Percentiles rank a stretch among this genome's conserved stretches.
Evolutionary conservation across 2,329 filamentous ascomycete species (phyloP).

Genomic region (Pseudogymnoascus sp.): DNA sequence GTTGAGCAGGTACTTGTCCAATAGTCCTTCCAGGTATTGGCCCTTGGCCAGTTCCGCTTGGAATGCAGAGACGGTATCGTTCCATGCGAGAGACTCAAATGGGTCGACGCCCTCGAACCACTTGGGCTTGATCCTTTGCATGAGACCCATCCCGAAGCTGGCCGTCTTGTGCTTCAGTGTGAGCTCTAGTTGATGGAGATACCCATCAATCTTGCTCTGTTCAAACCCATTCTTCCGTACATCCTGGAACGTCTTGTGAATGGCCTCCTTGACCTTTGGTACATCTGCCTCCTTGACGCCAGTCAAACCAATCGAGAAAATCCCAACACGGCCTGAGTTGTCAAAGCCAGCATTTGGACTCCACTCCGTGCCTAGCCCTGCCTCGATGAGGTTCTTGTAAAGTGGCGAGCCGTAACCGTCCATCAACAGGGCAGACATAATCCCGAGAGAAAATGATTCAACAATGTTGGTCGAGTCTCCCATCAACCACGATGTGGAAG

Average conservation of each 20-base stretch:
- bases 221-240: conserved; percentile 74
- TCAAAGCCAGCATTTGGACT: conserved; percentile 94
- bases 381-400: conserved; percentile 81
- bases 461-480: conserved; percentile 74
- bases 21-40: conserved; percentile 72
- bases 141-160: conserved; percentile 83
- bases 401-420: conserved; percentile 94
- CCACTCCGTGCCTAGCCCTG: conserved; percentile 84
- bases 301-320: conserved; percentile 85
- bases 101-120: conserved; percentile 97
- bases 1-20: conserved; percentile 86
- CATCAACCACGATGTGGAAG: conserved; percentile 86
- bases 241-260: conserved; percentile 65
- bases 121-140: conserved; percentile 79
- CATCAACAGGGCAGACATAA: conserved; percentile 77
- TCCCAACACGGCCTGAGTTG: conserved; percentile 63
- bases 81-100: conserved; percentile 86
- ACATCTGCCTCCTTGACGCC: conserved; percentile 81
- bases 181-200: conserved; percentile 90
- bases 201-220: conserved; percentile 81
- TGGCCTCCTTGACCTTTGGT: conserved; percentile 63
- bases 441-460: conserved; percentile 78
- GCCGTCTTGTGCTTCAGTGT: conserved; percentile 92
- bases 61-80: conserved; percentile 78
- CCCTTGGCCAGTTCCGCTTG: conserved; percentile 66